Conservation (phyloP, 768 basidiomycete species). For the Chalciporus pseudorubinellus region DNA sequence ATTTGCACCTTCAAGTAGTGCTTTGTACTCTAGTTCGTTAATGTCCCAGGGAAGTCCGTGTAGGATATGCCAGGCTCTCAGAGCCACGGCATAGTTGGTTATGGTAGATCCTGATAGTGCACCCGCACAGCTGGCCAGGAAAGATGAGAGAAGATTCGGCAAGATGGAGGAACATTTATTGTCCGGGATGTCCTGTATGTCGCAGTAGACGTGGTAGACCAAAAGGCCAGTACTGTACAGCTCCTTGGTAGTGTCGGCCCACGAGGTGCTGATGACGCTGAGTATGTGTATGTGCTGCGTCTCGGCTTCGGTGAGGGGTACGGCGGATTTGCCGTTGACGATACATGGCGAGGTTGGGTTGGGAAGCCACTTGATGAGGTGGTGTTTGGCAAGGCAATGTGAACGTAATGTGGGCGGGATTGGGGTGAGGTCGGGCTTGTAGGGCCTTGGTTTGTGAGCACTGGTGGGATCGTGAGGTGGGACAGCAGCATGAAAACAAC, state of each 20-base stretch:
- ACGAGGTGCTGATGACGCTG: constrained; percentile 22
- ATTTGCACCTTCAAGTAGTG: neutral
- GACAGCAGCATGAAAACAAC: no score
- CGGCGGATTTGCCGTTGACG: neutral
- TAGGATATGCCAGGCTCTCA: constrained; percentile 48
- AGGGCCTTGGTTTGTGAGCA: neutral
- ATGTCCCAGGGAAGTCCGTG: neutral
- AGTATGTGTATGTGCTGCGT: constrained; percentile 27
- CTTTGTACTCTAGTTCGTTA: neutral
- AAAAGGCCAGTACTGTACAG: constrained; percentile 40
- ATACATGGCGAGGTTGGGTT: neutral
- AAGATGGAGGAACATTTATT: constrained; percentile 26
- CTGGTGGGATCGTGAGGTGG: neutral
- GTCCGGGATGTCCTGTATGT: constrained; percentile 34
- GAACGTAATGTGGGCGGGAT: neutral
- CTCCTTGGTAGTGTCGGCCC: constrained; percentile 32
- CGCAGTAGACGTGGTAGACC: constrained; percentile 40
- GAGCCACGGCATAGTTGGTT: constrained; percentile 36
- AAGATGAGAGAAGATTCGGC: constrained; percentile 24
- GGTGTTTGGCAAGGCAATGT: neutral
- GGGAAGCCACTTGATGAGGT: constrained; percentile 1
- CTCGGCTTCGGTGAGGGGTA: constrained; percentile 11
- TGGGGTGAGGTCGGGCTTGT: constrained; percentile 3
- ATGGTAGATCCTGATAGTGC: constrained; percentile 33
- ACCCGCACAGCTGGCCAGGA: constrained; percentile 32